Base-by-base conservation (phyloP, 1,284 basidiomycete species). In the Sanghuangporus sanghuang region DNA sequence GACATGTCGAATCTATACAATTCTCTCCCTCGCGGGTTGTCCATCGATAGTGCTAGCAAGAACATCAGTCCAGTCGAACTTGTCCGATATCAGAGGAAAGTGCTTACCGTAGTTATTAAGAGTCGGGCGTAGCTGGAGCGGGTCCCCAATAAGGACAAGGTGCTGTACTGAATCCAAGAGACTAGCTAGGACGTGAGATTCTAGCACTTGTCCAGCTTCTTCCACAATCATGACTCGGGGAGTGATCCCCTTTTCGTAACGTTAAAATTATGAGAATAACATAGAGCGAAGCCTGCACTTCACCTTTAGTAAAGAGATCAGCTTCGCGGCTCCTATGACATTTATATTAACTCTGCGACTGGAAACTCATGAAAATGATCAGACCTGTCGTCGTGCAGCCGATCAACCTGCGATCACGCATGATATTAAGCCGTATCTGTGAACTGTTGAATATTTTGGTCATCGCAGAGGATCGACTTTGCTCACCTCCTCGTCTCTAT, bases 171-270 rank as follows among this genome's bases (percentile, higher is more conserved):
- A 85, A 0, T 82, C 83, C 2, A 87, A 85, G 1, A 90, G 77
- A 54, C 78, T 81, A 1, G 81, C 82, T 0, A 90, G 71, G 11
- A 89, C 76, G 68, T 92, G 89, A 2, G 89, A 84, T 73, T 92
- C 90, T 14, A 91, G 77, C 0, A 92, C 87, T 74, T 92, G 89
- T 0, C 90, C 90, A 0, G 89, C 89, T 71, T 92, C 90, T 71
- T 88, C 85, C 1, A 88, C 81, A 39, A 88, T 73, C 63, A 88
- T 69, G 5, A 87, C 80, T 46, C 78, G 79, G 0, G 85, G 85
- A 6, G 73, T 72, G 6, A 86, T 67, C 1, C 80, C 78, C 84
- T 89, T 63, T 58, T 57, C 52, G 64, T 65, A 56, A 1, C 42
- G 14, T 35, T 16, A 23, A 36, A 12, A 11, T 32, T 14, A 54